phyloP scores from a whole-genome alignment of 177 flowering plant genomes.

The Vitis hybrid region DNA sequence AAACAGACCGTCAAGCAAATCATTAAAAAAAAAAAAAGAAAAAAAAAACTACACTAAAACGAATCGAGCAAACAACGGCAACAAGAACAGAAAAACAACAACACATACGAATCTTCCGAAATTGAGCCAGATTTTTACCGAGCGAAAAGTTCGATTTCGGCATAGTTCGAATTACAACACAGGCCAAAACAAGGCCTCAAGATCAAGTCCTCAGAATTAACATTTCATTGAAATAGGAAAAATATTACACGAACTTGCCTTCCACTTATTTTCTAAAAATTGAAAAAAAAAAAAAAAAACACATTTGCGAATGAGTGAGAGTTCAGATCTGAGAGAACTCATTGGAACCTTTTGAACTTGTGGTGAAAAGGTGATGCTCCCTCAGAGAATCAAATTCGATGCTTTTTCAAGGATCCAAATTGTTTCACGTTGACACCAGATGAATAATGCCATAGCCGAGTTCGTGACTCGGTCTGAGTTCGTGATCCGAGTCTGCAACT shows the following conservation, averaged over 20 bases:
- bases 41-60: not conserved
- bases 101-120: conserved; percentile 27
- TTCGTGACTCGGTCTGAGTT: too few species aligned
- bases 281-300: not conserved
- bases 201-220: not conserved
- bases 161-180: conserved; percentile 18
- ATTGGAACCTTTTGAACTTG: conserved; percentile 4
- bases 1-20: too few species aligned
- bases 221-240: not conserved
- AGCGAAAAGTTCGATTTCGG: conserved; percentile 19
- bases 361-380: conserved; percentile 6
- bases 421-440: too few species aligned
- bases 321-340: not conserved
- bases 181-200: not conserved
- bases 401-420: not conserved
- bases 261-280: not conserved
- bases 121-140: conserved; percentile 31
- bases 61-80: too few species aligned
- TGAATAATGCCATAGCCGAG: too few species aligned
- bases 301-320: not conserved
- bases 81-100: not conserved
- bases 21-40: not conserved
- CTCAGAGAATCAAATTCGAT: conserved; percentile 27
- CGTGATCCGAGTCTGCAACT: too few species aligned
- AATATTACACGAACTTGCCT: too few species aligned